These are phyloP conservation scores for Anastatica hierochuntica DNA, from an alignment of 345 rosid species.

Conservation along the genomic window DNA sequence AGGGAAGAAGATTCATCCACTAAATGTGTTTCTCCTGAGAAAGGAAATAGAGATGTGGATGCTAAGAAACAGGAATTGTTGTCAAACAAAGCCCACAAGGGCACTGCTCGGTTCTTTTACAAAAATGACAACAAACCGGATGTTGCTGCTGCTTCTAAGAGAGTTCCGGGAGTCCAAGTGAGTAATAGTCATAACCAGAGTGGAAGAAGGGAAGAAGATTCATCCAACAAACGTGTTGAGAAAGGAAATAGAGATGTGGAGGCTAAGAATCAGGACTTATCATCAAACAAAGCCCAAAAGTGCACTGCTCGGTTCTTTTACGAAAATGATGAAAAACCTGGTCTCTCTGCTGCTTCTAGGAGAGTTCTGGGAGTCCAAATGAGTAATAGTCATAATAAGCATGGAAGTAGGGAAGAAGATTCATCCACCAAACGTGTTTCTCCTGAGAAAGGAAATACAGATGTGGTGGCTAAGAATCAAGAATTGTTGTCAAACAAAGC, in stretches of 20 bases:
- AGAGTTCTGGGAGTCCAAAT: neutral
- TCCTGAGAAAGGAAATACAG: neutral
- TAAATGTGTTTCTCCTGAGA: no score
- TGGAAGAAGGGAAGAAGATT: neutral
- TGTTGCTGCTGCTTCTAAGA: neutral
- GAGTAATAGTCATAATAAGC: neutral
- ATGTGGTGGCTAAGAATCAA: neutral
- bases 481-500: constrained; percentile 20
- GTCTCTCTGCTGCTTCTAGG: neutral
- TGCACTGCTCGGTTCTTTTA: no score
- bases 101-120: no score
- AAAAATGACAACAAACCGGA: no score
- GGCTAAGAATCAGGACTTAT: no score
- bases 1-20: neutral
- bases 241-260: no score
- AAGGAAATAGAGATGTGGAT: no score
- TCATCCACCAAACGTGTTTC: neutral
- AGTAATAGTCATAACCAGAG: neutral
- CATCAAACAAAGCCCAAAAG: no score
- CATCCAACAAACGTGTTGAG: neutral
- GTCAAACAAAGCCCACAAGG: no score
- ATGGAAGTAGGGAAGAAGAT: neutral
- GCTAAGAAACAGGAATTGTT: no score
- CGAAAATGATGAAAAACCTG: no score
- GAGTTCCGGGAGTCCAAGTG: neutral